Evolutionary conservation across 1,284 basidiomycete genomes (phyloP), one percentile per base, ranked within the genome.

Genomic region (Marasmius fiardii): DNA sequence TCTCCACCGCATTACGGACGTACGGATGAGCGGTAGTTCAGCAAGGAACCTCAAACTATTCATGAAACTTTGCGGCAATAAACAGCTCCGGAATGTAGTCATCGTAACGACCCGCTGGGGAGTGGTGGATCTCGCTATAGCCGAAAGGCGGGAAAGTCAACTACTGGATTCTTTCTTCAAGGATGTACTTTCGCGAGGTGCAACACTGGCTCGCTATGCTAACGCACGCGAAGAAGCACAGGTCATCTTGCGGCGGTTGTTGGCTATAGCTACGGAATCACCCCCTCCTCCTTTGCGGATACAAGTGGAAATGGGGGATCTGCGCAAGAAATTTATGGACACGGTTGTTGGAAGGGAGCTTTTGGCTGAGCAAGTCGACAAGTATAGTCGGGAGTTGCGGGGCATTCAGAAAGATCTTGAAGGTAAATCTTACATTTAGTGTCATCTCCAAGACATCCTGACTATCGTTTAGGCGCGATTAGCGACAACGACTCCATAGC

Each of bases 31-130:
- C 39, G 80, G 80, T 26, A 76, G 76, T 24, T 77, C 78, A 16
- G 69, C 70, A 23, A 74, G 77, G 43, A 82, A 78, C 63, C 79
- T 82, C 56, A 68, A 68, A 37, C 73, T 81, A 64, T 81, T 82
- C 65, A 68, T 75, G 41, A 72, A 75, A 53, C 68, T 83, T 10
- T 83, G 81, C 60, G 81, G 81, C 7, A 76, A 80, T 26, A 67
- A 59, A n/a, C 71, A 77, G 1, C 71, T 82, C 52, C 66, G 70
- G 43, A 80, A 77, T 57, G 78, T 82, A n/a, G 65, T 78, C 23
- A 71, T 82, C 56, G 72, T 74, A 31, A 83, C 79, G 49, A 81
- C 71, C 52, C 80, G 79, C 76, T 82, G 80, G 80, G 70, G 71
- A 21, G 68, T 70, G 53, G 69, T 77, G 43, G 66, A 70, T 45